Base-by-base conservation (phyloP, 371 early-diverging fungal genomes). In the Mortierella sp. region DNA sequence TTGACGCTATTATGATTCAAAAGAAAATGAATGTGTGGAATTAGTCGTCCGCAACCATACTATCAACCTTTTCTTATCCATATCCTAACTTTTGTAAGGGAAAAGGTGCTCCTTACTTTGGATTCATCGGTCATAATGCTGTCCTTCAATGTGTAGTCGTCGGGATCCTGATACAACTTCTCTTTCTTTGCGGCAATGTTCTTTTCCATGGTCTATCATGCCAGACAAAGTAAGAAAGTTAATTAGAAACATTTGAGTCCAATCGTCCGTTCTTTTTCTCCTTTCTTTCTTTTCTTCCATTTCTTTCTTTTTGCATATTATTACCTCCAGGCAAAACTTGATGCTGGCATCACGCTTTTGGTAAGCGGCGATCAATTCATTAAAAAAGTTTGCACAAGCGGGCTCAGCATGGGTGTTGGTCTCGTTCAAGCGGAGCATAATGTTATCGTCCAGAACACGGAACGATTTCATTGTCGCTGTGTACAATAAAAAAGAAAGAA, bases 401-500 rank as follows among this genome's bases (percentile, higher is more conserved):
- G 85, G 84, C 63, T 86, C 89, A 1, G 90, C 88, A 47, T 91
- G 90, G 16, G 92, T 92, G 74, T 93, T 87, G 21, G 93, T 93
- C 21, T 87, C 86, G 84, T 94, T 94, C 76, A 94, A 86, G 58
- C 91, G 89, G 40, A 92, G 87, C 71, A 94, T 92, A 58, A 94
- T 93, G 78, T 93, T 94, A 82, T 94, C 94, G 79, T 94, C 95
- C n/a, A 93, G 87, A 69, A 87, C 87, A 68, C 95, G 92, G 75
- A 91, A 86, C 76, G 91, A 90, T 77, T 90, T 90, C 90, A 94
- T 87, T 74, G 57, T 93, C 88, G 89, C 87, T 86, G 75, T 55
- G 40, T 47, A 43, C 16, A 4, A 48, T 15, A 48, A 48, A 48
- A 48, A 28, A 28, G 28, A 28, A 28, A 28, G 28, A 28, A 28